Conservation (phyloP, 345 rosid species). For the Viola odorata region DNA sequence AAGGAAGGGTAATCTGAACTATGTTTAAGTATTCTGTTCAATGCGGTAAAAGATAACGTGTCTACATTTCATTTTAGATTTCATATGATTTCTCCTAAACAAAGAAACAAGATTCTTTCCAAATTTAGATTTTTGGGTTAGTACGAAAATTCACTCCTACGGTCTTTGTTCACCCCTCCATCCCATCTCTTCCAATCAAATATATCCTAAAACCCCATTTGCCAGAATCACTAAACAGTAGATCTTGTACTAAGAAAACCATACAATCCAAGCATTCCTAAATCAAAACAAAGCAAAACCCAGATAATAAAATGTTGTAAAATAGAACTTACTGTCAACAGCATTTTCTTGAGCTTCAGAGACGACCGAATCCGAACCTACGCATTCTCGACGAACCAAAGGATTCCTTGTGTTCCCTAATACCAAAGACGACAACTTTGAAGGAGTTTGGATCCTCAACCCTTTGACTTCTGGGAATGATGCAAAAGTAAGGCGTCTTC, state of each 20-base stretch:
- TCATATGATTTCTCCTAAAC: no score
- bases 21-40: no score
- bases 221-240: neutral
- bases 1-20: no score
- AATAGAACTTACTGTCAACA: constrained; percentile 35
- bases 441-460: constrained; percentile 36
- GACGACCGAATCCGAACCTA: constrained; percentile 34
- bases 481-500: constrained; percentile 9
- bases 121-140: no score
- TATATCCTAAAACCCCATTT: neutral
- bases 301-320: neutral
- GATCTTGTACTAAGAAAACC: neutral
- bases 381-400: constrained; percentile 2
- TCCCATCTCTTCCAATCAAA: no score
- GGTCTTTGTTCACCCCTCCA: no score
- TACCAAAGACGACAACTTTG: constrained; percentile 15
- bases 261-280: no score
- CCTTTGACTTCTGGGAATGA: constrained; percentile 41
- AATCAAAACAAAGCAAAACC: neutral
- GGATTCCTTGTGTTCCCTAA: constrained; percentile 23
- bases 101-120: no score
- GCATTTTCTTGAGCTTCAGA: constrained; percentile 55
- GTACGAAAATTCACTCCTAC: no score
- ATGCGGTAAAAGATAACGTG: no score
- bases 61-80: no score